Evolutionary conservation across 1,139 yeast genomes (phyloP), one percentile per base, ranked within the genome.

Genomic region (Saccharomycopsis crataegensis): DNA sequence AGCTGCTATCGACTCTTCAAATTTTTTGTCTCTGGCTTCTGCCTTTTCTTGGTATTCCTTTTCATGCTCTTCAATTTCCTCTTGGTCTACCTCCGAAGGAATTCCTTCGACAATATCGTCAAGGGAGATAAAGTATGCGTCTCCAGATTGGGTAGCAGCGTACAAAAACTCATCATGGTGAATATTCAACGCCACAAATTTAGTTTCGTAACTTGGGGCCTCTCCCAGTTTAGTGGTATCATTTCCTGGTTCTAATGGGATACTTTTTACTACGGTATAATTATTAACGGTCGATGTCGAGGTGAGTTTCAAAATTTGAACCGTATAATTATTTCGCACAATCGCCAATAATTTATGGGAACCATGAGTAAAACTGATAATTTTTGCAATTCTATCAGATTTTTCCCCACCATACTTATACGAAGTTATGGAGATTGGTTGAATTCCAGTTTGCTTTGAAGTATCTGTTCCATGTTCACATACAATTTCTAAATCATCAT

Each of bases 391-490:
- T 37, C 43, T 47, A 42, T 47, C 52, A 43, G 32, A 40, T n/a
- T 46, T 47, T 8, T 17, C 28, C 6, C 36, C 37, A 32, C 46
- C 37, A n/a, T 32, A 43, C 16, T 46, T 42, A 36, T 55, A 71
- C 46, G 73, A 69, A 49, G 65, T 72, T 28, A 79, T 66, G 41
- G 76, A 68, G 49, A 70, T 72, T 1, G 86, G 85, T 59, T 79
- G 83, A n/a, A 67, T 64, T 0, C 79, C 82, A 51, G 75, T 77
- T 62, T 80, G 78, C 52, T 74, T 73, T 5, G 91, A 83, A 6
- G 91, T 84, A 61, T 86, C 89, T 0, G 88, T 82, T 0, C 89
- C 89, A 55, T 74, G 70, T 41, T 69, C 64, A 60, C 85, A 83
- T 6, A 72, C 62, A 11, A 83, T 70, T 62, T 82, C 86, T 64